Evolutionary conservation across 192 early-diverging fungal species (phyloP).

Genomic region (Backusella mclennaniae): DNA sequence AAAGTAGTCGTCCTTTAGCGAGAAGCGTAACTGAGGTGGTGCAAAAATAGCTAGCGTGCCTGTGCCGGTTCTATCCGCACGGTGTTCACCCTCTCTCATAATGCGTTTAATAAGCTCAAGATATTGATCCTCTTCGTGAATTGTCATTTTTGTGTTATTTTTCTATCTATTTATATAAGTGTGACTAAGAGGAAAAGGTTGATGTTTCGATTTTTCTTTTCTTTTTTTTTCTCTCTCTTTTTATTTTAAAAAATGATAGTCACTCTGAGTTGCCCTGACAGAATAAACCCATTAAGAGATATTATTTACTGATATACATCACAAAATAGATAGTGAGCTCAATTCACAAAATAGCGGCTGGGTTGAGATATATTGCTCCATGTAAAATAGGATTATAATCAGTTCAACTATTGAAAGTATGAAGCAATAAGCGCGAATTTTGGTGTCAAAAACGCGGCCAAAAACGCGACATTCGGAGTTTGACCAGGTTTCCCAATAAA

Average conservation of each 20-base stretch:
- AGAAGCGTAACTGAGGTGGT: slow-evolving; percentile 85
- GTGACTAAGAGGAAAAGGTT: neutral
- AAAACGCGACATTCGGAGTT: neutral
- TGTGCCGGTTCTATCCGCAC: slow-evolving; percentile 90
- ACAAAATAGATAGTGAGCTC: neutral
- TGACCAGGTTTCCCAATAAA: neutral
- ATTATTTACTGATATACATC: neutral
- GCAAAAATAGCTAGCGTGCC: slow-evolving; percentile 82
- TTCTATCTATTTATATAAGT: neutral
- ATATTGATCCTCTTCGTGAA: slow-evolving; percentile 87
- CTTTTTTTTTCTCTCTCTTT: neutral
- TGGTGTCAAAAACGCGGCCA: neutral
- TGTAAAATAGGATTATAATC: neutral
- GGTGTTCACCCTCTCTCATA: slow-evolving; percentile 66
- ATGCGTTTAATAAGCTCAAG: slow-evolving; percentile 72
- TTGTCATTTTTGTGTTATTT: slow-evolving; percentile 2
- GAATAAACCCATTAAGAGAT: neutral
- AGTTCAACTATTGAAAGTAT: neutral
- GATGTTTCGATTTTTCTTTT: neutral
- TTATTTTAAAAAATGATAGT: neutral
- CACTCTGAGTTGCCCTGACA: neutral
- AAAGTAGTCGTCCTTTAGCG: slow-evolving; percentile 67
- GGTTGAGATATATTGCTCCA: neutral
- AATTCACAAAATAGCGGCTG: neutral
- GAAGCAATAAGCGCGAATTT: neutral